Base-by-base conservation (phyloP, 164 flowering plant genomes). In the Umbilicus rupestris region DNA sequence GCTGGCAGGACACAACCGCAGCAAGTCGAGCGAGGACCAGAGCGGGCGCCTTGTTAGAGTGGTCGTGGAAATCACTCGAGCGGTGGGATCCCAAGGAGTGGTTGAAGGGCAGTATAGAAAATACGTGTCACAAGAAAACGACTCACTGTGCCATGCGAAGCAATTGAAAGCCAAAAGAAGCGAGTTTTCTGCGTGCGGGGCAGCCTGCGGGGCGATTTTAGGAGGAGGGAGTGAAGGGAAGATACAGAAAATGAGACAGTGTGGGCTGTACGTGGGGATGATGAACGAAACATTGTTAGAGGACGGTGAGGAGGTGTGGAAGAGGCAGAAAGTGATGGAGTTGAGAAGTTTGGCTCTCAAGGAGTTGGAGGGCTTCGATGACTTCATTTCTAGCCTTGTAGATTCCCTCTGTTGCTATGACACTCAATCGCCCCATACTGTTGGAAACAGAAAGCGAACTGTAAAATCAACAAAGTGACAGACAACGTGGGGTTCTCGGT, bases 191-290 rank as follows among this genome's bases (percentile, higher is more conserved):
- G 84, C 80, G 2, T 85, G 92, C 66, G 88, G 78, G 0, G 89
- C 81, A 0, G 85, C 84, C 1, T 84, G 89, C 76, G 96, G 96
- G 64, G 89, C 88, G 12, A 81, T 89, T n/a, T 17, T 87, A 42
- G 90, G 87, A 20, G 96, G 87, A 7, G 89, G 86, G 52, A 71
- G 64, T 37, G 84, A 82, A 59, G 85, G 77, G 33, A 85, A 87
- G 58, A 72, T 83, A 0, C 80, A 81, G 80, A 84, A 41, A 59
- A 31, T 89, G 71, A 81, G 86, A 59, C 82, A 58, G 31, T 87
- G 22, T 57, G 96, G 96, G 12, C 37, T 75, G 1, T 78, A 74
- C 50, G 78, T 77, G 0, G 92, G 92, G 10, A 78, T 76, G 81
- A 74, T 81, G 5, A 52, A 72, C 39, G 85, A 82, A 60, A 33